A percentile compares a stretch with the other conserved stretches of the same genome.
These are phyloP conservation scores for Suillus placidus DNA, from an alignment of 768 basidiomycete genomes.

Conservation along the genomic window DNA sequence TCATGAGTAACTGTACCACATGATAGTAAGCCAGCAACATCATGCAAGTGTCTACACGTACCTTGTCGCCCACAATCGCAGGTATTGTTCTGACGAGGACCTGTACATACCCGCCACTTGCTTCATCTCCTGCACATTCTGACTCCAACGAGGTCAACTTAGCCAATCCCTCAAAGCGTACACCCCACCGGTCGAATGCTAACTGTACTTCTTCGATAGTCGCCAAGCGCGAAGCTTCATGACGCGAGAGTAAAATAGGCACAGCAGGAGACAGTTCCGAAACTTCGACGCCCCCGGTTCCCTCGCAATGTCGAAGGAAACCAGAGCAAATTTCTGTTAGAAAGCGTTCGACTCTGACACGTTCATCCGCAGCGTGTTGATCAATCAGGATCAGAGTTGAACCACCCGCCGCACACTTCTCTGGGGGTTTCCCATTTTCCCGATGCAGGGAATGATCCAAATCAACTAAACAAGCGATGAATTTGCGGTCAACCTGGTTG, in stretches of 20 bases:
- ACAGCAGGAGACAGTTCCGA: slow-evolving; percentile 54
- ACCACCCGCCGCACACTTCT: slow-evolving; percentile 20
- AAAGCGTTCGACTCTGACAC: slow-evolving; percentile 86
- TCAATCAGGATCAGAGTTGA: slow-evolving; percentile 77
- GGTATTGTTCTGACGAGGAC: slow-evolving; percentile 66
- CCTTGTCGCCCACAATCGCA: slow-evolving; percentile 71
- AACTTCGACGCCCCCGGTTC: slow-evolving; percentile 39
- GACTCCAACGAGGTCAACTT: slow-evolving; percentile 24
- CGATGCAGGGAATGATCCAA: slow-evolving; percentile 20
- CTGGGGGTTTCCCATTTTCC: slow-evolving; percentile 19
- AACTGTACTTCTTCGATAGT: slow-evolving; percentile 42
- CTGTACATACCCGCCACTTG: slow-evolving; percentile 58
- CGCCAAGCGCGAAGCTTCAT: slow-evolving; percentile 58
- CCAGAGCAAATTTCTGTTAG: slow-evolving; percentile 74
- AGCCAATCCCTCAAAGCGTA: slow-evolving; percentile 50
- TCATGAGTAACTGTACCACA: slow-evolving; percentile 55
- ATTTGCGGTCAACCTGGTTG: slow-evolving; percentile 89
- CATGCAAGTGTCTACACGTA: slow-evolving; percentile 25
- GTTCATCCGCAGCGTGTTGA: slow-evolving; percentile 98
- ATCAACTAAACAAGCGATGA: slow-evolving; percentile 73
- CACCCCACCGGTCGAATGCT: slow-evolving; percentile 71
- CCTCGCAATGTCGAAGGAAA: slow-evolving; percentile 50
- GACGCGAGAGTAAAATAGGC: slow-evolving; percentile 65
- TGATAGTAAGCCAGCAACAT: slow-evolving; percentile 15
- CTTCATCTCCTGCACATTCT: slow-evolving; percentile 24